Evolutionary conservation across 352 stramenopile species (phyloP), one percentile per base, ranked within the genome.

Genomic region (Phytophthora uliginosa): DNA sequence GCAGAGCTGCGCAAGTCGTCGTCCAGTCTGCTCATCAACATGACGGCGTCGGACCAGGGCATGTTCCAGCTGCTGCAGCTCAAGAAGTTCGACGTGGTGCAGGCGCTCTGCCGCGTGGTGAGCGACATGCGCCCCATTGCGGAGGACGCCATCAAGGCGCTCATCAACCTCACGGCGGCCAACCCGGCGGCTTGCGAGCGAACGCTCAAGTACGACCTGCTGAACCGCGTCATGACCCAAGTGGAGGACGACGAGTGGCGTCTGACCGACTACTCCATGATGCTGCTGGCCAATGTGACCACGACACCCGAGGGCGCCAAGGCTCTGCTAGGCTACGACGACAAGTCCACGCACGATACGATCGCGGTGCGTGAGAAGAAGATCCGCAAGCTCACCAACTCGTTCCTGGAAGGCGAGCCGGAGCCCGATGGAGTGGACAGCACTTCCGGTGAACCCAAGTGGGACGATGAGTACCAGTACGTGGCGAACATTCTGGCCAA

Each of bases 401-500:
- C 72, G 33, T 96, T 96, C 68, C 66, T 96, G 24, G 76, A 94
- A 63, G 80, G 76, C 62, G 81, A 95, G 64, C 84, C 89, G 0
- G 89, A 96, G 63, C 89, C 88, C 0, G 89, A 95, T 63, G 89
- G 89, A 38, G 71, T 94, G 26, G 89, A 95, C 57, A 69, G 61
- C 22, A 69, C 80, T 36, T 92, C 86, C 1, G 89, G 87, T 31
- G 89, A 95, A 63, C 84, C 89, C 66, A 92, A 90, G 53, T 96
- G 89, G 89, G 88, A 97, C 62, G 90, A 97, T 68, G 86, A 95
- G 69, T 97, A 93, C 70, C 89, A 97, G 71, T 97, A 95, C 60
- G 88, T 97, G 26, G 90, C 90, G 0, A 92, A 92, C 73, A 93
- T 97, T 45, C 63, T 97, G 24, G 85, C 88, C 34, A 97, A 97